phyloP scores from a whole-genome alignment of 2,329 filamentous ascomycete genomes.

The Colletotrichum navitas region DNA sequence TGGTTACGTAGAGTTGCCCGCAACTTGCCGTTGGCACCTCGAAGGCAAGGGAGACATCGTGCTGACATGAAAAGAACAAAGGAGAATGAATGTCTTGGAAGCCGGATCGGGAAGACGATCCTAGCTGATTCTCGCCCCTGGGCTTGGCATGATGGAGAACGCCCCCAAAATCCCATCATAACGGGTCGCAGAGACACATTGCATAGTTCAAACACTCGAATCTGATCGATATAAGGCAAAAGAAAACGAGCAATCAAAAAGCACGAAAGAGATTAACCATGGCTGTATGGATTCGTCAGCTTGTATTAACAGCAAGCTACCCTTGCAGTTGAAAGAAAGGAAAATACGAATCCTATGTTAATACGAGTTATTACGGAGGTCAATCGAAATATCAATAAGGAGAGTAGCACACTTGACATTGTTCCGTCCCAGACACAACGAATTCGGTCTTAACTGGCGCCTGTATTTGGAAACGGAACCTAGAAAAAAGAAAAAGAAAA shows the following conservation, averaged over 20 bases:
- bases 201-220: not conserved
- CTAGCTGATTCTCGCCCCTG: slow-evolving; percentile 5
- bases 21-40: too few relatives aligned
- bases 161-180: slow-evolving; percentile 15
- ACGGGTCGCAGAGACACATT: not conserved
- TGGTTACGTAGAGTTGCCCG: not conserved
- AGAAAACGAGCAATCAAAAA: not conserved
- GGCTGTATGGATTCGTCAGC: not conserved
- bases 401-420: not conserved
- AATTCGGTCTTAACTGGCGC: not conserved
- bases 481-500: not conserved
- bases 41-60: not conserved
- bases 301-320: not conserved
- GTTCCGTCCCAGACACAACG: too few relatives aligned
- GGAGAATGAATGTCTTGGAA: not conserved
- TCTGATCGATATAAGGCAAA: too few relatives aligned
- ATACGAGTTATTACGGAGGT: not conserved
- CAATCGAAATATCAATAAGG: not conserved
- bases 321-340: not conserved
- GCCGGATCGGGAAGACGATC: not conserved
- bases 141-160: slow-evolving; percentile 12
- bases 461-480: not conserved
- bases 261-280: not conserved
- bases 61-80: not conserved
- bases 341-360: not conserved